A percentile compares a stretch with the other conserved stretches of the same genome.
These are phyloP conservation scores for Chlorella ohadii DNA, from an alignment of 139 green algal species.

Conservation along the genomic window DNA sequence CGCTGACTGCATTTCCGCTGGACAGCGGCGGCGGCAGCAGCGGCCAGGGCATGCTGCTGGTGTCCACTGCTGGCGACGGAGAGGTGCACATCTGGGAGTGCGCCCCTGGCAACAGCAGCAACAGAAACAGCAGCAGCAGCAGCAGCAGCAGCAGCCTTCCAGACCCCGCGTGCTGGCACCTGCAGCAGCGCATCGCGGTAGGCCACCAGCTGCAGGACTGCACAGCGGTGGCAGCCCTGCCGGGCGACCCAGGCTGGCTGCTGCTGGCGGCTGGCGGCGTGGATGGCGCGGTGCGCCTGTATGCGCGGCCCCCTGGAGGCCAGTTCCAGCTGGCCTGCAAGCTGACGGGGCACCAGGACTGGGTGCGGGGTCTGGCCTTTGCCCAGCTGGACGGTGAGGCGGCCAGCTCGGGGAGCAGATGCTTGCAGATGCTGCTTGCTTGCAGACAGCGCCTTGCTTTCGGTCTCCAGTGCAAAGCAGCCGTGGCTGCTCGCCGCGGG, in stretches of 20 bases:
- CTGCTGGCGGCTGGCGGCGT: conserved; percentile 82
- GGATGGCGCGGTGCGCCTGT: conserved; percentile 70
- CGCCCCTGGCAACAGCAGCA: not conserved
- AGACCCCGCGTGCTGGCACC: not conserved
- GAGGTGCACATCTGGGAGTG: conserved; percentile 65
- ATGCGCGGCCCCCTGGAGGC: conserved; percentile 44
- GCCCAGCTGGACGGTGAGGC: conserved; percentile 34
- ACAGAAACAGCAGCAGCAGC: not conserved
- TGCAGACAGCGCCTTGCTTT: too few species aligned
- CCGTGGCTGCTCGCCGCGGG: too few species aligned
- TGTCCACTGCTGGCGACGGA: conserved; percentile 61
- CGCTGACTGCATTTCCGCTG: conserved; percentile 49
- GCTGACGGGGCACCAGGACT: conserved; percentile 87
- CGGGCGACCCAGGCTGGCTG: conserved; percentile 55
- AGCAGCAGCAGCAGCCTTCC: not conserved
- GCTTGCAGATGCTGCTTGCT: not conserved
- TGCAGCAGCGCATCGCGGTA: conserved; percentile 16
- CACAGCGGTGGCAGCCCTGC: conserved; percentile 61
- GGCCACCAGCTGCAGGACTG: conserved; percentile 72
- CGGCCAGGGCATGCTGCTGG: conserved; percentile 42
- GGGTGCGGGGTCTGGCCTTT: conserved; percentile 84
- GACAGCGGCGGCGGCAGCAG: not conserved
- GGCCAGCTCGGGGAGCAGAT: not conserved
- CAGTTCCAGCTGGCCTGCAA: conserved; percentile 61
- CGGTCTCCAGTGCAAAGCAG: too few species aligned